These are phyloP conservation scores for Kregervanrija pseudodelftensis DNA, from an alignment of 805 yeast genomes.

Conservation along the genomic window DNA sequence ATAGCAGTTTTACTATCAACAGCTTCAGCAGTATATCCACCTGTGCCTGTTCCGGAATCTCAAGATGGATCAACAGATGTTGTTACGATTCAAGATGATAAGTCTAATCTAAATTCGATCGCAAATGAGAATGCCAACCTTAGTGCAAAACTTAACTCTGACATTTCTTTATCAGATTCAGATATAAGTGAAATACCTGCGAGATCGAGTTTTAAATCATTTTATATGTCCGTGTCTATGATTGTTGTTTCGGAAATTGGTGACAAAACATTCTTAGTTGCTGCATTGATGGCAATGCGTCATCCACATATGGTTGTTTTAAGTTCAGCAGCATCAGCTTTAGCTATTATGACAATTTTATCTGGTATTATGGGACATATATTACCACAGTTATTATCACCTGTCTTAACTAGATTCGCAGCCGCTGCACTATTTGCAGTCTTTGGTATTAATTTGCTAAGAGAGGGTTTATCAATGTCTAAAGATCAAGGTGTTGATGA, in stretches of 20 bases:
- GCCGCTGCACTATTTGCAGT: constrained; percentile 79
- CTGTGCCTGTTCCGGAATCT: constrained; percentile 3
- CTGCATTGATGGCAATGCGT: constrained; percentile 98
- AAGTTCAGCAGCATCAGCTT: constrained; percentile 76
- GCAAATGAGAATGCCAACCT: background rate
- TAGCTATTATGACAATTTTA: constrained; percentile 83
- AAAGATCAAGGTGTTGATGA: constrained; percentile 84
- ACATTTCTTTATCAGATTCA: background rate
- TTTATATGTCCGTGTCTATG: constrained; percentile 82
- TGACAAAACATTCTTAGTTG: constrained; percentile 93
- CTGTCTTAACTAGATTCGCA: constrained; percentile 66
- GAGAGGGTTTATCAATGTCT: constrained; percentile 80
- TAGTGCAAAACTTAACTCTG: background rate
- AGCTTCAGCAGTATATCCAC: constrained; percentile 14
- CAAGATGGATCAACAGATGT: constrained; percentile 7
- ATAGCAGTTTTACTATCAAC: background rate
- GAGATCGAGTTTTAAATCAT: constrained; percentile 29
- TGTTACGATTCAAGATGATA: constrained; percentile 11
- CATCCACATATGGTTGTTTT: constrained; percentile 81
- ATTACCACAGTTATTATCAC: constrained; percentile 76
- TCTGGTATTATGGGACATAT: constrained; percentile 92
- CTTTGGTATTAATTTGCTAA: constrained; percentile 68
- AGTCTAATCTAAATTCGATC: background rate
- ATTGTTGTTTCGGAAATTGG: constrained; percentile 94
- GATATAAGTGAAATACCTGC: too few relatives aligned